phyloP scores from a whole-genome alignment of 192 early-diverging fungal species.

The Umbelopsis sp. region DNA sequence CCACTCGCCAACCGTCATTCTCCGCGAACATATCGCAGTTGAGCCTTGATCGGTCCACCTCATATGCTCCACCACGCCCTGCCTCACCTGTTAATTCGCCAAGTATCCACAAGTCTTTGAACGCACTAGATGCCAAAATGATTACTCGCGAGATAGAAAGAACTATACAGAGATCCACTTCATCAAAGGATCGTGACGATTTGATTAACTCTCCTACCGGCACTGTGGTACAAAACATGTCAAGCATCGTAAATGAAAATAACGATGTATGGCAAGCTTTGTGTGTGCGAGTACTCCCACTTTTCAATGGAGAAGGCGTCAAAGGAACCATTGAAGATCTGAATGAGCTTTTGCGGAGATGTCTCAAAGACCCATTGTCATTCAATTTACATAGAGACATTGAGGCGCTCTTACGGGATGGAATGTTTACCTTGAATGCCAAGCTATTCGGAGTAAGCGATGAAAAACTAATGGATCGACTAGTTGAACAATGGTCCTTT shows the following conservation, averaged over 20 bases:
- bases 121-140: conserved; percentile 52
- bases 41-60: conserved; percentile 27
- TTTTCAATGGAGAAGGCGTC: conserved; percentile 87
- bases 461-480: conserved; percentile 64
- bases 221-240: conserved; percentile 15
- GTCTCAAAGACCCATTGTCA: conserved; percentile 43
- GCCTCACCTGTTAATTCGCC: conserved; percentile 36
- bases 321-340: conserved; percentile 83
- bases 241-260: conserved; percentile 7
- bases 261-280: conserved; percentile 77
- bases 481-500: conserved; percentile 81
- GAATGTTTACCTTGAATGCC: conserved; percentile 67
- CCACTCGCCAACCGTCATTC: conserved; percentile 16
- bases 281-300: conserved; percentile 72
- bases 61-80: conserved; percentile 28
- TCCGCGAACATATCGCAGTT: conserved; percentile 1
- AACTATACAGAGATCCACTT: conserved; percentile 24
- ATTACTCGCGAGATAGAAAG: conserved; percentile 43
- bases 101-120: conserved; percentile 48
- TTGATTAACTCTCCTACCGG: conserved; percentile 12
- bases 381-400: conserved; percentile 56
- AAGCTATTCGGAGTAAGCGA: conserved; percentile 67
- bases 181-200: conserved; percentile 22
- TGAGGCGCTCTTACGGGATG: conserved; percentile 58
- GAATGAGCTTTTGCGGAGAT: conserved; percentile 66